Evolutionary conservation across 768 basidiomycete genomes (phyloP).

Genomic region (Clathrus columnatus): DNA sequence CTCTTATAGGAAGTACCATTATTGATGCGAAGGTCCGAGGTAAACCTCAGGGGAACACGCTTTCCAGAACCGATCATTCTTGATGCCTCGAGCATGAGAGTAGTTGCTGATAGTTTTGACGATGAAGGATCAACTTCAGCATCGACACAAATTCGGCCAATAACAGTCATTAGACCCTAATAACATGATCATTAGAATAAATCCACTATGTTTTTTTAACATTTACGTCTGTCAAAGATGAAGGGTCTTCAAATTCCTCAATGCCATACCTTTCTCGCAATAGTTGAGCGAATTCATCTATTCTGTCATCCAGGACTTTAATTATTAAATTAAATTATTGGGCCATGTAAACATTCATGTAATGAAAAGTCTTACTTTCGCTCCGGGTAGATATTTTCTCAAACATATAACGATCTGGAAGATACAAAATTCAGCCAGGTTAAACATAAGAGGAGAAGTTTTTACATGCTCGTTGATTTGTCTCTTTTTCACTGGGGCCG

Average conservation of each 20-base stretch:
- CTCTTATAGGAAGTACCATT: constrained; percentile 59
- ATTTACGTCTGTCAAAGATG: constrained; percentile 43
- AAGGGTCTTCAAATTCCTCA: constrained; percentile 71
- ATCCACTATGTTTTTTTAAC: neutral
- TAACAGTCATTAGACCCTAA: constrained; percentile 57
- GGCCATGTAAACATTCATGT: neutral
- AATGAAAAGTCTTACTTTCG: constrained; percentile 46
- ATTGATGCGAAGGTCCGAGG: constrained; percentile 54
- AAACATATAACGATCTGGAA: constrained; percentile 84
- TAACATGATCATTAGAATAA: neutral
- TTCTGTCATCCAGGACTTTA: constrained; percentile 73
- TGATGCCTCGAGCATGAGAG: constrained; percentile 76
- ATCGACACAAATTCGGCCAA: constrained; percentile 70
- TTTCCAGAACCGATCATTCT: constrained; percentile 64
- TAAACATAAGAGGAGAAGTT: constrained; percentile 16
- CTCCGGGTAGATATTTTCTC: constrained; percentile 81
- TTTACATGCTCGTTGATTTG: constrained; percentile 1
- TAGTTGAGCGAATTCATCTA: constrained; percentile 77
- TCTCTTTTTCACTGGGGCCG: constrained; percentile 1
- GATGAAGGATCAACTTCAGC: constrained; percentile 37
- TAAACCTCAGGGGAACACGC: constrained; percentile 64
- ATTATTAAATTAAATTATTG: neutral
- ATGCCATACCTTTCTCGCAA: constrained; percentile 64
- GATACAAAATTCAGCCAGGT: neutral
- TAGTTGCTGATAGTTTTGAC: constrained; percentile 66